A percentile compares a stretch with the other conserved stretches of the same genome.
These are phyloP conservation scores for Penicillium janthinellum DNA, from an alignment of 2,329 filamentous ascomycete genomes.

Conservation along the genomic window DNA sequence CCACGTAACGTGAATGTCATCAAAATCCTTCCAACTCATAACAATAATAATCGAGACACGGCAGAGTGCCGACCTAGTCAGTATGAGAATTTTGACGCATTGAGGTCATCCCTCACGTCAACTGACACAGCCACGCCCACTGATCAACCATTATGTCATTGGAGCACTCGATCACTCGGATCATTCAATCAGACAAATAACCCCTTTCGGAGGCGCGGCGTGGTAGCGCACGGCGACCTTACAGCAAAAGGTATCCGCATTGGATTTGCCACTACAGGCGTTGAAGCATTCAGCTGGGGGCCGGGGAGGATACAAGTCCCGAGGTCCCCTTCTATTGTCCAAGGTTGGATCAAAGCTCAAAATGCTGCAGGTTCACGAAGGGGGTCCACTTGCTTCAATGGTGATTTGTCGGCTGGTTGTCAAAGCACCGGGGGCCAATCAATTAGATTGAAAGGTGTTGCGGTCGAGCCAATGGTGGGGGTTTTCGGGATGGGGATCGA, in stretches of 20 bases:
- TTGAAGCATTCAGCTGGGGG: neutral
- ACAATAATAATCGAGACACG: neutral
- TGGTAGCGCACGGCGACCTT: neutral
- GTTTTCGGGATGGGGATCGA: neutral
- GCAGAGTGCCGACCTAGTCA: neutral
- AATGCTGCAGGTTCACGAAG: neutral
- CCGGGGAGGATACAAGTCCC: no score
- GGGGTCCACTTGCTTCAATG: neutral
- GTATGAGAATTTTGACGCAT: neutral
- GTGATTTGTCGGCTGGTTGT: conserved; percentile 4
- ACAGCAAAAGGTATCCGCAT: conserved; percentile 2
- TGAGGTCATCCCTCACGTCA: conserved; percentile 1
- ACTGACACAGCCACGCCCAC: neutral
- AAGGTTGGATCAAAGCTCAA: neutral
- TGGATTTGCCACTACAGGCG: neutral
- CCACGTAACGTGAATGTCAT: neutral
- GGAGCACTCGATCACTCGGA: neutral
- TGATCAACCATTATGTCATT: neutral
- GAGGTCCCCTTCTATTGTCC: no score
- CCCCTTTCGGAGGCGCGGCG: neutral
- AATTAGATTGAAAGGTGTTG: neutral
- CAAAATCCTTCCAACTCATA: neutral
- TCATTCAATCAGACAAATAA: neutral
- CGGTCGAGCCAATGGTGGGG: neutral
- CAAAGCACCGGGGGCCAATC: conserved; percentile 9